Conservation (phyloP, 176 grass and related monocot species). For the Puya raimondii region DNA sequence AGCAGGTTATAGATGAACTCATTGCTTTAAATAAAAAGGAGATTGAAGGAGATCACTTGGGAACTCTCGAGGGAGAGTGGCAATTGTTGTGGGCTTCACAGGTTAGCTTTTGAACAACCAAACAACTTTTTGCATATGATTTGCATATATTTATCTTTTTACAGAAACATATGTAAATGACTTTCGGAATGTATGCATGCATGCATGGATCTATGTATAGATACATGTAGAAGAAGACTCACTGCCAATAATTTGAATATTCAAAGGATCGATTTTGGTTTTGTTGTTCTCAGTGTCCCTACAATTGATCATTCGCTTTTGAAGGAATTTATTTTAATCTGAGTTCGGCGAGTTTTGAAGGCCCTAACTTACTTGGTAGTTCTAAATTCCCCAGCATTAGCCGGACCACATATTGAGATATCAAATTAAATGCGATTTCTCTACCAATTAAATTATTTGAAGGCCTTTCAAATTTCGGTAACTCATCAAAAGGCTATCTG, state of each 20-base stretch:
- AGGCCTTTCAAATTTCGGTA: not conserved
- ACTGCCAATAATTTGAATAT: too few relatives aligned
- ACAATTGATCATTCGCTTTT: too few relatives aligned
- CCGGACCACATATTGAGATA: too few relatives aligned
- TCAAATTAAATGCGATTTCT: too few relatives aligned
- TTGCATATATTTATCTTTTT: not conserved
- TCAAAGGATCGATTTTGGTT: too few relatives aligned
- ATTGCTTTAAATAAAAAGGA: constrained; percentile 30
- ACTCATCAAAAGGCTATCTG: not conserved
- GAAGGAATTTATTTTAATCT: too few relatives aligned
- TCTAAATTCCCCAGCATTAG: too few relatives aligned
- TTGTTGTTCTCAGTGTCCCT: too few relatives aligned
- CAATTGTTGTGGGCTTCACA: constrained; percentile 83
- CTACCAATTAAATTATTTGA: not conserved
- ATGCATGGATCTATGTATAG: too few relatives aligned
- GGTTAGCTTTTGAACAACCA: constrained; percentile 31
- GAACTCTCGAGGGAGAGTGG: constrained; percentile 64
- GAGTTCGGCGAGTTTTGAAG: too few relatives aligned
- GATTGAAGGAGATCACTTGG: constrained; percentile 27
- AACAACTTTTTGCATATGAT: constrained; percentile 5
- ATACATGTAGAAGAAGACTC: too few relatives aligned
- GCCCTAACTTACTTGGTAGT: too few relatives aligned
- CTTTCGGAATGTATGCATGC: not conserved
- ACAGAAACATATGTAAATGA: not conserved
- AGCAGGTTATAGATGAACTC: constrained; percentile 64